Evolutionary conservation across 169 alveolate species (phyloP), one percentile per base, ranked within the genome.

Genomic region (Cryptosporidium viatorum): DNA sequence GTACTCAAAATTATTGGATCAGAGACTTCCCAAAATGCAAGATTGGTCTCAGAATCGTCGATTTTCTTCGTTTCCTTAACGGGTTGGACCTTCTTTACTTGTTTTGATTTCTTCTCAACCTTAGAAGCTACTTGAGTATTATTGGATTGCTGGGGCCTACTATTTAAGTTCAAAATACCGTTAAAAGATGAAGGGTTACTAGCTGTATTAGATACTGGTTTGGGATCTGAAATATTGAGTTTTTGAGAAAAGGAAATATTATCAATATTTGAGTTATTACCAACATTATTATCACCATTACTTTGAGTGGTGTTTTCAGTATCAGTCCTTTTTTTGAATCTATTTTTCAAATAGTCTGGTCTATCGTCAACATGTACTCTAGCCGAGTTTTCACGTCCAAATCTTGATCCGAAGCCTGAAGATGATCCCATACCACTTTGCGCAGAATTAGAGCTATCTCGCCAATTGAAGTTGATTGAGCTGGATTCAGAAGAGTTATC

Each of bases 301-400:
- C 39, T 55, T 26, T 55, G 67, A 12, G 18, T 26, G 14, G 67
- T 3, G 9, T 21, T 26, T 26, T 55, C 67, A 7, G 14, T 1
- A 9, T 59, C 69, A 12, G 67, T 70, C 26, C 16, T 52, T 69
- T 80, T 80, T 41, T 62, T 80, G 26, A 80, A 80, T 65, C 89
- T 60, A 48, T 80, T 80, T 51, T 59, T 80, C 9, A 80, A 6
- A 7, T 80, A 80, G 75, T 80, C 89, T 9, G 89, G 89, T 45
- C 89, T 80, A 26, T 65, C 75, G 21, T 80, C 89, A 16, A 80
- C 50, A 39, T 43, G 59, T 3, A 59, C 71, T 73, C n/a, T 73
- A 33, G 43, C 21, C 3, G 86, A 73, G 23, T 52, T 52, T n/a
- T 73, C 68, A 12, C 71, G 43, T 26, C 52, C 41, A 14, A 33